Base-by-base conservation (phyloP, 2,329 filamentous ascomycete species). In the Fusarium udum region DNA sequence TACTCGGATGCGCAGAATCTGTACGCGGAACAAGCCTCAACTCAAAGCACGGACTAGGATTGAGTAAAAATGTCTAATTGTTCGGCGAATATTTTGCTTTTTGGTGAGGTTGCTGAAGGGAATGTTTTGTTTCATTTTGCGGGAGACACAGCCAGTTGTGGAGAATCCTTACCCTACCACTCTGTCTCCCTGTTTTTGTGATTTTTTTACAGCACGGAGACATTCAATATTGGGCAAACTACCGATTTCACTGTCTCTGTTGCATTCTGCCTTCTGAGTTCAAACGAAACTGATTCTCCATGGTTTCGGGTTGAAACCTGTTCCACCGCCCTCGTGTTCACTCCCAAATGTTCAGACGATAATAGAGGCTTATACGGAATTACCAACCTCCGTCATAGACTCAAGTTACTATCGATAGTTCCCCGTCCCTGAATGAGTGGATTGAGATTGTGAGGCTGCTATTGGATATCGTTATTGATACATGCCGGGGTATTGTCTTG, bases 91-190 rank as follows among this genome's bases (percentile, higher is more conserved):
- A 46, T 56, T 61, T 72, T 69, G 56, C 67, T 73, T 71, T 60
- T 71, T 70, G 56, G 51, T 43, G 40, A 71, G 45, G 36, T 34
- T 42, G 40, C 46, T 48, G 43, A 61, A 63, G 57, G 70, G 71
- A 64, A 71, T 53, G 59, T 58, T 73, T 73, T 60, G 70, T 71
- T 73, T 73, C 70, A 67, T 60, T 61, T 32, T 52, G 61, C 28
- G 39, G 52, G 51, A 65, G 64, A 61, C 69, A 73, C 59, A 48
- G 43, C 20, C 59, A 57, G 39, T n/a, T 61, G 66, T 60, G 53
- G 66, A 73, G 43, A 51, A 70, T 70, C 51, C 53, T 37, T 53
- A 57, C 68, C 55, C 24, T 51, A 40, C 16, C 31, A 34, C 48
- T 34, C 48, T 45, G 51, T 53, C 64, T 64, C 64, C 69, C 67